Conservation (phyloP, 2,329 filamentous ascomycete genomes). For the Fusarium sp. region DNA sequence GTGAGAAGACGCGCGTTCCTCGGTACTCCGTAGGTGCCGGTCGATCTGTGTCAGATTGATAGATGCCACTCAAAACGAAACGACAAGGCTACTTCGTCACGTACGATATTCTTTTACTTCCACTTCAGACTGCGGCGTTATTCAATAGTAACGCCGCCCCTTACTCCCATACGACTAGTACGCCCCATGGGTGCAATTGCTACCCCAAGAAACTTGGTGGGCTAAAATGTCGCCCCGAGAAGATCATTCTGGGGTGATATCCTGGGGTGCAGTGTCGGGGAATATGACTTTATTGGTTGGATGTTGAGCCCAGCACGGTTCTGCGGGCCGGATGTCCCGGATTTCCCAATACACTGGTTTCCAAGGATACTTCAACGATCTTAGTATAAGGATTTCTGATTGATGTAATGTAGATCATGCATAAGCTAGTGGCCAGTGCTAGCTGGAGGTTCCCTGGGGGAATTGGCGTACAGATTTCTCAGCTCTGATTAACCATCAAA, state of each 20-base stretch:
- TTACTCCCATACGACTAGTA: not conserved
- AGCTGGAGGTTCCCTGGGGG: not conserved
- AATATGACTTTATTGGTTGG: slow-evolving; percentile 27
- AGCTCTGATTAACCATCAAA: slow-evolving; percentile 16
- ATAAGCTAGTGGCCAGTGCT: slow-evolving; percentile 2
- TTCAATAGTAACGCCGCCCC: not conserved
- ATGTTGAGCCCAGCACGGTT: slow-evolving; percentile 19
- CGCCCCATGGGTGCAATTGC: not conserved
- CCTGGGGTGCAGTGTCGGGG: slow-evolving; percentile 19
- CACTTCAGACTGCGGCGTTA: not conserved
- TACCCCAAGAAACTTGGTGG: slow-evolving; percentile 1
- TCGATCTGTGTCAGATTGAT: not conserved
- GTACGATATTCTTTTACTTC: not conserved
- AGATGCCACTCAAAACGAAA: not conserved
- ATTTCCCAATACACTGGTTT: slow-evolving; percentile 7
- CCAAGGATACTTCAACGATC: not conserved
- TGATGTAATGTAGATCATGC: slow-evolving; percentile 12
- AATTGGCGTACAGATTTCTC: slow-evolving; percentile 20
- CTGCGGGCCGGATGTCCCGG: slow-evolving; percentile 33
- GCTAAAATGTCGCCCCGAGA: slow-evolving; percentile 10
- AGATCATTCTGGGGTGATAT: slow-evolving; percentile 16
- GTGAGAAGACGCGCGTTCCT: slow-evolving; percentile 72
- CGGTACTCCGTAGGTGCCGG: slow-evolving; percentile 50
- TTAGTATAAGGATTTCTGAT: slow-evolving; percentile 1
- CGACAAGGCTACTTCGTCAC: not conserved